Base-by-base conservation (phyloP, 352 stramenopile species). In the Pythium folliculosum region DNA sequence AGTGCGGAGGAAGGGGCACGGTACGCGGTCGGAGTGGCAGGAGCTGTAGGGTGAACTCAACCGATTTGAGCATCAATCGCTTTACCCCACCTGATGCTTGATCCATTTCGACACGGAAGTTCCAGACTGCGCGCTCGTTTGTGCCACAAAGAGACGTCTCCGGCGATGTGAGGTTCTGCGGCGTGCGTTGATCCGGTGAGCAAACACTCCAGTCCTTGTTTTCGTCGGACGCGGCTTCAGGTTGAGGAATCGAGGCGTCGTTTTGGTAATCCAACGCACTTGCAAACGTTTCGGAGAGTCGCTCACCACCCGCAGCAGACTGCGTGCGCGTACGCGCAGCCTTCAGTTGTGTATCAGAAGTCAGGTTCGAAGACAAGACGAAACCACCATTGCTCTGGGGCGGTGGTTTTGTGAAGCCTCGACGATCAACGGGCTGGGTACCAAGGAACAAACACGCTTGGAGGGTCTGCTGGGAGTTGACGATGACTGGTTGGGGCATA, bases 141-240 rank as follows among this genome's bases (percentile, higher is more conserved):
- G 86, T 84, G 8, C 79, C 85, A 59, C 88, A 96, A 4, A 96
- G 40, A 5, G 84, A 95, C 27, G 84, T 91, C 23, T 92, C 84
- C 8, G 84, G 88, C 1, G 83, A 64, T 13, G 71, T 71, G 21
- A 96, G 71, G 58, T 83, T 90, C 57, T 93, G 83, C 0, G 82
- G 54, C 4, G 84, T 81, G 27, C 88, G 86, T 65, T 96, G 88
- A 37, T 96, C 88, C 21, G 88, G 88, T 23, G 89, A 85, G 23
- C 88, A 96, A 8, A 84, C 89, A 52, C 86, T 96, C 88, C 88
- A 96, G 66, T 96, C 88, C 56, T 96, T 96, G 75, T 92, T 90
- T 22, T 95, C 88, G 52, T 96, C 88, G 19, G 87, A 80, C 2
- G 76, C 86, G 4, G 85, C 72, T 43, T 93, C 86, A 25, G 72